phyloP scores from a whole-genome alignment of 495 filamentous ascomycete genomes.

The Penicillium arizonense region DNA sequence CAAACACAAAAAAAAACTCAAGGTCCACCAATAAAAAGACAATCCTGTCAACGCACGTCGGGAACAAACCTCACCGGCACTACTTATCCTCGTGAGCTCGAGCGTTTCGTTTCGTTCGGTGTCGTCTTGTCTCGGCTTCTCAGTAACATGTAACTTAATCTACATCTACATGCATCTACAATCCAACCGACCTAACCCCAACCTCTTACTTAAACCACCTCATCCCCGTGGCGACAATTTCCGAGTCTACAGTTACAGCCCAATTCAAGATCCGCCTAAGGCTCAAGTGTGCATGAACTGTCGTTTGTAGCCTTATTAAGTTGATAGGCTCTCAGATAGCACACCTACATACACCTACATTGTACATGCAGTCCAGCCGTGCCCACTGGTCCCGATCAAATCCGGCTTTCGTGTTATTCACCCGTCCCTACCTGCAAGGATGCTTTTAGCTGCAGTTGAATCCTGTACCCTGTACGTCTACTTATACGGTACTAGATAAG shows the following conservation, averaged over 20 bases:
- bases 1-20: too few relatives aligned
- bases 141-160: too few relatives aligned
- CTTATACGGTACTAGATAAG: too few relatives aligned
- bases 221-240: background rate
- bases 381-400: too few relatives aligned
- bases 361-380: too few relatives aligned
- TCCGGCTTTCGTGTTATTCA: too few relatives aligned
- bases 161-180: background rate
- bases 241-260: background rate
- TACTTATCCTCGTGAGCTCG: slow-evolving; percentile 9
- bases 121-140: too few relatives aligned
- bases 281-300: slow-evolving; percentile 24
- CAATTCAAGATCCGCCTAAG: background rate
- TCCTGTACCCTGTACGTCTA: too few relatives aligned
- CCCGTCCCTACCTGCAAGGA: too few relatives aligned
- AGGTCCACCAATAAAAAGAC: background rate
- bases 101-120: too few relatives aligned
- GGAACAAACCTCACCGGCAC: background rate
- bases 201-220: background rate
- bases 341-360: too few relatives aligned
- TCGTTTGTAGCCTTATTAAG: slow-evolving; percentile 15
- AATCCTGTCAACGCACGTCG: background rate
- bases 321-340: background rate
- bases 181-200: background rate
- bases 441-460: too few relatives aligned